Conservation (phyloP, 768 basidiomycete species). For the Fistulinella prunicolor region DNA sequence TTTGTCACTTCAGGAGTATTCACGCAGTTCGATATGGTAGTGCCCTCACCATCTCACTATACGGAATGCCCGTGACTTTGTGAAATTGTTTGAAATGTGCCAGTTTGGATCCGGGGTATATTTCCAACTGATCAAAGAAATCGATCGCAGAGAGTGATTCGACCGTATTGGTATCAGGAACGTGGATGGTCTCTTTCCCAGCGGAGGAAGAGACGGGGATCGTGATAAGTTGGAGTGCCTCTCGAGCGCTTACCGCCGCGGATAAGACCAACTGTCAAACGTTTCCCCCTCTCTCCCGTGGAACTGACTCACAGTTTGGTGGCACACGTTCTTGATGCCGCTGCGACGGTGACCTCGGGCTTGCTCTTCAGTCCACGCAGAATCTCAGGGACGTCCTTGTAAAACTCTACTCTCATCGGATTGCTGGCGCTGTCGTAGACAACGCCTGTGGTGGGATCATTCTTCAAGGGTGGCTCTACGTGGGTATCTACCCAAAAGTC, state of each 20-base stretch:
- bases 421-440: slow-evolving; percentile 24
- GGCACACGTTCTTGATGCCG: slow-evolving; percentile 71
- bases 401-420: slow-evolving; percentile 56
- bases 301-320: slow-evolving; percentile 54
- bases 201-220: slow-evolving; percentile 41
- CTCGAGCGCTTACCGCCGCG: slow-evolving; percentile 53
- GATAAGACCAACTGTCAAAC: background rate
- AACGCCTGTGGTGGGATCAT: slow-evolving; percentile 31
- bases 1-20: background rate
- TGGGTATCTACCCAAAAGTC: slow-evolving; percentile 86
- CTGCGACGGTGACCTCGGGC: slow-evolving; percentile 56
- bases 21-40: background rate
- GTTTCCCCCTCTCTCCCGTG: background rate
- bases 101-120: slow-evolving; percentile 81
- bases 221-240: slow-evolving; percentile 65
- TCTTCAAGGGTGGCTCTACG: slow-evolving; percentile 55
- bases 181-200: slow-evolving; percentile 23
- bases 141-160: slow-evolving; percentile 46
- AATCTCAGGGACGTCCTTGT: slow-evolving; percentile 72
- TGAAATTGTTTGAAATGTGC: slow-evolving; percentile 77
- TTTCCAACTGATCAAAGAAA: slow-evolving; percentile 70
- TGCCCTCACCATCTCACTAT: slow-evolving; percentile 67
- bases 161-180: slow-evolving; percentile 8
- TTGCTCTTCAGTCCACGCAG: slow-evolving; percentile 50
- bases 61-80: slow-evolving; percentile 70